Percentiles rank a stretch among this genome's conserved stretches.
phyloP scores from a whole-genome alignment of 2,329 filamentous ascomycete species.

The Claviceps arundinis region DNA sequence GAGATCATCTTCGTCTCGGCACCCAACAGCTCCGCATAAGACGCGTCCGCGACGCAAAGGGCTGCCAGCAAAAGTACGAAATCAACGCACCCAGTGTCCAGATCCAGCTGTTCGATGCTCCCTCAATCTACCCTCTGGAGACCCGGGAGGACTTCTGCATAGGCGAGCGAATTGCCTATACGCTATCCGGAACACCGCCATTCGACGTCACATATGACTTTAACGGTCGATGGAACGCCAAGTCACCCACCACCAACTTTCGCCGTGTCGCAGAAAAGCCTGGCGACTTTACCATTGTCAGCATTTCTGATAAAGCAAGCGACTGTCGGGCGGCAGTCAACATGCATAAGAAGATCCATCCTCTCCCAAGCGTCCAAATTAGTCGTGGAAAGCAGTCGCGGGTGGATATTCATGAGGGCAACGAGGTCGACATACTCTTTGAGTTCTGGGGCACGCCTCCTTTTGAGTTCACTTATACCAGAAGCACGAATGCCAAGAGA shows the following conservation, averaged over 20 bases:
- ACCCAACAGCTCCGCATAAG: constrained; percentile 80
- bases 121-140: constrained; percentile 79
- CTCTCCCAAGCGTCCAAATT: constrained; percentile 82
- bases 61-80: constrained; percentile 70
- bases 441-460: constrained; percentile 92
- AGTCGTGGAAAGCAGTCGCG: constrained; percentile 69
- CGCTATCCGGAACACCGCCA: constrained; percentile 76
- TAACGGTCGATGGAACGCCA: constrained; percentile 67
- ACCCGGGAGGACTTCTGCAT: constrained; percentile 83
- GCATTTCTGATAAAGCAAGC: constrained; percentile 74
- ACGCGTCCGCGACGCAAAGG: constrained; percentile 74
- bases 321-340: constrained; percentile 72
- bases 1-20: constrained; percentile 74
- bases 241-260: constrained; percentile 69
- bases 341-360: constrained; percentile 74
- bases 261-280: constrained; percentile 85
- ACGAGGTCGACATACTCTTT: constrained; percentile 83
- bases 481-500: constrained; percentile 72
- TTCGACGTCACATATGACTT: constrained; percentile 93
- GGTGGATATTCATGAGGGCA: constrained; percentile 93
- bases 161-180: constrained; percentile 86
- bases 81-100: constrained; percentile 64
- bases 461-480: constrained; percentile 95
- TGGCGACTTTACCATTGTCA: constrained; percentile 77
- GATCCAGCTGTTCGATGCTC: constrained; percentile 85